phyloP scores from a whole-genome alignment of 202 grass and related monocot species.

The Elaeis oleifera region DNA sequence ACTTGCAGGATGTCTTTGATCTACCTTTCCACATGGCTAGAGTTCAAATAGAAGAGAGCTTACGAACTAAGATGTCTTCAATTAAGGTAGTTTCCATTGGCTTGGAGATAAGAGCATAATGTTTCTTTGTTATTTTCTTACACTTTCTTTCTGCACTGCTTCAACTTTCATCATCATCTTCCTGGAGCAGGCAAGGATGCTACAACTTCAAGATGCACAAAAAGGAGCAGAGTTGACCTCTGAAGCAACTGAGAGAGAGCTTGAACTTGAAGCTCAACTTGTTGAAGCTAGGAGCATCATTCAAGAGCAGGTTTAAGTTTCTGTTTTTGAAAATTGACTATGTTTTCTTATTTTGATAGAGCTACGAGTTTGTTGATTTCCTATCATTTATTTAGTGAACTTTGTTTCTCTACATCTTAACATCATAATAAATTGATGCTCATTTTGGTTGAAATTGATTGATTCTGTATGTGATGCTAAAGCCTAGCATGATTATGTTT shows the following conservation, averaged over 20 bases:
- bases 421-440: too few species aligned
- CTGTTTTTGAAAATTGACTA: too few species aligned
- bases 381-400: too few species aligned
- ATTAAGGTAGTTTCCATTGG: conserved; percentile 56
- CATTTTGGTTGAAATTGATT: too few species aligned
- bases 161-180: conserved; percentile 1
- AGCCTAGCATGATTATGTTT: too few species aligned
- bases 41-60: conserved; percentile 99
- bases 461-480: too few species aligned
- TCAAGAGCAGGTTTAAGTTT: conserved; percentile 72
- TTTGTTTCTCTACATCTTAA: too few species aligned
- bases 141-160: background rate
- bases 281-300: conserved; percentile 99
- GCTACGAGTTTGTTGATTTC: too few species aligned
- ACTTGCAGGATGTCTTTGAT: conserved; percentile 86
- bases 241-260: conserved; percentile 93
- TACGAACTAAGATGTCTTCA: conserved; percentile 97
- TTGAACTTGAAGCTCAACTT: conserved; percentile 97
- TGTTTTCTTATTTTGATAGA: conserved; percentile 1
- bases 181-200: conserved; percentile 60
- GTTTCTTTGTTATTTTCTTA: background rate
- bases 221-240: conserved; percentile 95
- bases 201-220: conserved; percentile 96
- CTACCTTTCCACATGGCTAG: conserved; percentile 99
- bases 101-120: background rate